phyloP scores from a whole-genome alignment of 75 land plant species.

The Selaginella tamariscina region DNA sequence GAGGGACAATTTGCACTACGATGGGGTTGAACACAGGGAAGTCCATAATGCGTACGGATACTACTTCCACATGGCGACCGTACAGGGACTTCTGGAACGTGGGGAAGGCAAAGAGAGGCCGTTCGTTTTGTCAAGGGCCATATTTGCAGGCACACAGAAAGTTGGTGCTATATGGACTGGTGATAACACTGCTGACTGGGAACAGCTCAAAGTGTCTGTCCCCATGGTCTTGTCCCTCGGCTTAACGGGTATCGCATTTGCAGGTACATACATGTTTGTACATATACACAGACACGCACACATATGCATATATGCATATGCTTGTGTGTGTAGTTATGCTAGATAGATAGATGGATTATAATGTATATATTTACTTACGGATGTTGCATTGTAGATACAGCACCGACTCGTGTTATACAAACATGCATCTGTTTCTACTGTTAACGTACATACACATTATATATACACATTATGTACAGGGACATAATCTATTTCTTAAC shows the following conservation, averaged over 20 bases:
- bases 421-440: too few species aligned
- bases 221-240: slow-evolving; percentile 93
- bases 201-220: slow-evolving; percentile 75
- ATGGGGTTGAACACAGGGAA: slow-evolving; percentile 80
- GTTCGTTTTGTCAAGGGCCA: slow-evolving; percentile 85
- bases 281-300: too few species aligned
- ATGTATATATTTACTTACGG: too few species aligned
- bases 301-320: too few species aligned
- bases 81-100: slow-evolving; percentile 77
- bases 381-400: too few species aligned
- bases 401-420: too few species aligned
- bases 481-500: too few species aligned
- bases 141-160: slow-evolving; percentile 92
- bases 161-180: slow-evolving; percentile 97
- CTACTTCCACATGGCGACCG: slow-evolving; percentile 89
- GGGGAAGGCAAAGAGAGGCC: slow-evolving; percentile 85
- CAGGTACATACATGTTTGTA: slow-evolving; percentile 37
- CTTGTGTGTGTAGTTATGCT: too few species aligned
- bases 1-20: slow-evolving; percentile 73
- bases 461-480: too few species aligned
- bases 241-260: slow-evolving; percentile 83
- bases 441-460: too few species aligned
- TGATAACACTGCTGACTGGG: slow-evolving; percentile 97
- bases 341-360: too few species aligned
- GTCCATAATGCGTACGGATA: slow-evolving; percentile 97